Evolutionary conservation across 1,284 basidiomycete species (phyloP), one percentile per base, ranked within the genome.

Genomic region (Kalmanozyma brasiliensis): DNA sequence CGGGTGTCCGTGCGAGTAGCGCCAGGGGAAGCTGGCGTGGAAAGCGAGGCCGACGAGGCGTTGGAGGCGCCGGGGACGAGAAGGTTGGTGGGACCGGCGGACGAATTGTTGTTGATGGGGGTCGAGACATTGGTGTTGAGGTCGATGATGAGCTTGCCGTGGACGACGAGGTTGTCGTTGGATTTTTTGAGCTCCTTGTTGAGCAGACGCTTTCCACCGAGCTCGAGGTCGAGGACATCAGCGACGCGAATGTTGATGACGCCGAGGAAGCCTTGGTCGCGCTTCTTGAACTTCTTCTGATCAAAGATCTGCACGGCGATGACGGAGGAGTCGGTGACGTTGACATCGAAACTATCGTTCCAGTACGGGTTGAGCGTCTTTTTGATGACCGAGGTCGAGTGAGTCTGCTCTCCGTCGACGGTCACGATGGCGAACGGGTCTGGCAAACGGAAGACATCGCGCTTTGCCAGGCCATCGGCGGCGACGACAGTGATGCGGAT

Each of bases 241-340:
- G 90, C 88, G 61, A 96, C 91, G 69, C 89, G 88, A 76, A 97
- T 87, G 81, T 95, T 95, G 79, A 96, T 93, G 24, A 94, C 93
- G 49, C 93, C 93, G 43, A 97, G 85, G 84, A 96, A 96, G 5
- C 93, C 93, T 81, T 96, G 93, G 83, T 96, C 93, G 83, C 89
- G 89, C 84, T 91, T 87, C 85, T 95, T 96, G 85, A 96, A 96
- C 84, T 95, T 96, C 83, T 92, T 90, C 84, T 96, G 94, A 83
- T 97, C 94, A 77, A 96, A 96, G 78, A 96, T 93, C 84, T 97
- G 94, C 3, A 97, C 92, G 4, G 92, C 91, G 38, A 97, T 87
- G 43, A 94, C 89, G 23, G 92, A 94, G 4, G 91, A 90, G 78
- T 95, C 93, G 82, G 90, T 92, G 80, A 95, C 93, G 44, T 87